phyloP scores from a whole-genome alignment of 306 rosid species.

The Lithocarpus polystachyus region DNA sequence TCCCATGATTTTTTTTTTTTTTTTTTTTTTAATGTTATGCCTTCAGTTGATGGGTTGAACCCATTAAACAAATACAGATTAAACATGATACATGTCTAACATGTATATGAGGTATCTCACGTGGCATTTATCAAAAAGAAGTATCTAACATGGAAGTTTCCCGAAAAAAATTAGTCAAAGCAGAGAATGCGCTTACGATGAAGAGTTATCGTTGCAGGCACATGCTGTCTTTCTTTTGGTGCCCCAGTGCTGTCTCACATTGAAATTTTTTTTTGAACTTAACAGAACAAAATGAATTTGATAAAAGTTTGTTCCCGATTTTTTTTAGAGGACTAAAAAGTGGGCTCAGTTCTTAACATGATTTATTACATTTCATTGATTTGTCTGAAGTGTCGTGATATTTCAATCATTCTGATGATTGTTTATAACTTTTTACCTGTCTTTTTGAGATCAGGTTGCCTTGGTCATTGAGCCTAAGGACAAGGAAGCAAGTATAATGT shows the following conservation, averaged over 20 bases:
- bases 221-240: background rate
- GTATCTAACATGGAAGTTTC: background rate
- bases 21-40: background rate
- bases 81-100: background rate
- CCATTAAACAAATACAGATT: background rate
- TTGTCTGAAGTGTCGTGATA: background rate
- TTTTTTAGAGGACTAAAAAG: background rate
- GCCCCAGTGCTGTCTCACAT: background rate
- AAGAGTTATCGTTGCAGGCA: background rate
- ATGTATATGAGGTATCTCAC: background rate
- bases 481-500: slow-evolving; percentile 90
- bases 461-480: slow-evolving; percentile 98
- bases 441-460: slow-evolving; percentile 69
- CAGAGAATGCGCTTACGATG: background rate
- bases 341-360: background rate
- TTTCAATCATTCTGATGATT: background rate
- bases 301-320: too few species aligned
- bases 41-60: background rate
- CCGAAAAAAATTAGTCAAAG: background rate
- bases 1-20: background rate
- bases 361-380: background rate
- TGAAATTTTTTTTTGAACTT: background rate
- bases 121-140: background rate
- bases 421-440: slow-evolving; percentile 12
- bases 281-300: too few species aligned